Base-by-base conservation (phyloP, 495 filamentous ascomycete species). In the Penicillium roqueforti region DNA sequence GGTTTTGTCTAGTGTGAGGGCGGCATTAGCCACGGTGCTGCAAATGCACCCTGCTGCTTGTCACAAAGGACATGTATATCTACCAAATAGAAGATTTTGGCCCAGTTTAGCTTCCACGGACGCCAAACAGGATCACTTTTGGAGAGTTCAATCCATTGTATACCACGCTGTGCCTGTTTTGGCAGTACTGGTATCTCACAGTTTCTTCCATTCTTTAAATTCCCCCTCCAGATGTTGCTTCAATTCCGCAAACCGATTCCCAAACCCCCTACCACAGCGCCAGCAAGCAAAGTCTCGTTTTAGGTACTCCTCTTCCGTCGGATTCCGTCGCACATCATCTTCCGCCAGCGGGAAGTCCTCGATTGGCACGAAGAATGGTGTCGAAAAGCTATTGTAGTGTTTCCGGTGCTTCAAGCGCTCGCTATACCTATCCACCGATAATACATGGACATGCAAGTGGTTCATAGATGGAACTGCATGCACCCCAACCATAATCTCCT, bases 381-480 rank as follows among this genome's bases (percentile, higher is more conserved):
- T 96, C 19, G 83, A 79, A 70, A 98, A 97, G 58, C 84, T 89
- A 64, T 91, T 92, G 71, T 97, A 97, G 73, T 98, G 93, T 65
- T 91, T 95, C 50, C 81, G 73, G 63, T 91, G 84, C 71, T 87
- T 89, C 62, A 96, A 57, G 23, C 74, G 77, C 29, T 84, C 80
- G 40, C 84, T 88, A 50, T 80, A 72, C 65, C 85, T 79, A 68
- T 98, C 93, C 28, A 76, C 70, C 16, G 85, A 84, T 28, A 98
- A 66, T 32, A 98, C 82, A 70, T 98, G 93, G 16, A 98, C 77
- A 68, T 98, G 93, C 50, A 98, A 68, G 70, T 97, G 89, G 49
- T 83, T 85, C 93, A 98, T 96, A 18, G 82, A 87, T n/a, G 93
- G 93, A 51, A 83, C 78, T 3, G 88, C 87, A 72, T 98, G 93